Evolutionary conservation across 2,329 filamentous ascomycete species (phyloP), one percentile per base, ranked within the genome.

Genomic region (Aspergillus fructus): DNA sequence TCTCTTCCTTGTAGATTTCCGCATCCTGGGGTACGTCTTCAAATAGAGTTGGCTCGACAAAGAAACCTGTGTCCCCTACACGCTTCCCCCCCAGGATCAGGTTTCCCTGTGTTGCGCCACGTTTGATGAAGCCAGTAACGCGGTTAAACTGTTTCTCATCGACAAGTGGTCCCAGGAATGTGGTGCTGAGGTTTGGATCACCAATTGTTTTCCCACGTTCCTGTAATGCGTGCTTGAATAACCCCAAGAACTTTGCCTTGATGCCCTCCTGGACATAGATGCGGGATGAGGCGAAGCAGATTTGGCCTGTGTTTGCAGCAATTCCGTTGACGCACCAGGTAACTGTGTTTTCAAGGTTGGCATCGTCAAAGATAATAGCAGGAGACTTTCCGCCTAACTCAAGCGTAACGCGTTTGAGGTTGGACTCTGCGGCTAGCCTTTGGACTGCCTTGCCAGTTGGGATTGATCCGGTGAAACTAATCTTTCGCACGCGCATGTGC

Each of bases 361-460:
- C 69, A 51, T 75, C 72, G 4, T 66, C 62, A 34, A 75, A 75
- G 0, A 75, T 65, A 40, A 74, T 67, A 2, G 63, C 65, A 2
- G 72, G 71, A 1, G 63, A 62, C 47, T 75, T 75, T 0, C 72
- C 72, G 1, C 72, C 72, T 0, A 74, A 62, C 51, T 74, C 72
- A 3, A 74, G 61, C 2, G 66, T 68, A 12, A 74, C 66, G 9
- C 68, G 68, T 56, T 75, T 74, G 30, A 74, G 56, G 24, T 73
- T 74, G 0, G 66, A 66, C 1, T 53, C 45, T 1, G 72, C 64
- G 2, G 70, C 62, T 2, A 66, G 63, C 41, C 65, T 60, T 9
- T 71, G 47, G 21, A 74, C 69, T 24, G 65, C 64, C 2, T 66
- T 62, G 2, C 71, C 72, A 3, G 68, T 64, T 2, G 62, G 21